Evolutionary conservation across 768 basidiomycete genomes (phyloP), one percentile per base, ranked within the genome.

Genomic region (Lentinula sp.): DNA sequence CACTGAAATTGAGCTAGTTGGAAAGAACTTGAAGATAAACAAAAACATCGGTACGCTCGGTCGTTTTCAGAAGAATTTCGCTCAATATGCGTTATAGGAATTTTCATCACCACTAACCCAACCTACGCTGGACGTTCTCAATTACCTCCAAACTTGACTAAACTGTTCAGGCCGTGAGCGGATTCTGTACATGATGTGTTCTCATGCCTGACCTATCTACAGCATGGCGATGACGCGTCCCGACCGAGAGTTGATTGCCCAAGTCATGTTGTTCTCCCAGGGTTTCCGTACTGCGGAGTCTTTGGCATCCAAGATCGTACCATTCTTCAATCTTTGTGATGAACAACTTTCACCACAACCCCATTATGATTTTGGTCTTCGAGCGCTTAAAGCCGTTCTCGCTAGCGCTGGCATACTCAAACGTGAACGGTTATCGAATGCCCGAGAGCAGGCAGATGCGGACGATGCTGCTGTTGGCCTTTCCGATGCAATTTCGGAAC

Each of bases 181-280:
- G 10, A 10, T 28, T 13, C n/a, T 18, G 60, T 32, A 45, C 18
- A 28, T 40, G 34, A 46, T 11, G 32, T 28, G 31, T 4, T 3
- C 42, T n/a, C 34, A 56, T 65, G 67, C 32, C 65, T 67, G 39
- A 66, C 23, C 64, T 5, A 43, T 35, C 53, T 54, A 34, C 64
- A 96, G 94, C 62, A 98, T 98, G 91, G 94, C 97, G 39, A 99
- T 99, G 97, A 97, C 97, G 6, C 87, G 93, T 55, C 97, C 97
- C 28, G 97, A 98, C 72, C 88, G 95, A 62, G 96, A 99, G 72
- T 87, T 99, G 52, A 99, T 99, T 68, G 97, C 97, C 3, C 97
- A 99, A 75, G 97, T 99, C 71, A 95, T 98, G 92, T 78, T 99
- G 50, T 98, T 98, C 79, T 98, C 97, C 18, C 97, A 98, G 78